Conservation (phyloP, 1,139 yeast species). For the Kluyveromyces sp. region DNA sequence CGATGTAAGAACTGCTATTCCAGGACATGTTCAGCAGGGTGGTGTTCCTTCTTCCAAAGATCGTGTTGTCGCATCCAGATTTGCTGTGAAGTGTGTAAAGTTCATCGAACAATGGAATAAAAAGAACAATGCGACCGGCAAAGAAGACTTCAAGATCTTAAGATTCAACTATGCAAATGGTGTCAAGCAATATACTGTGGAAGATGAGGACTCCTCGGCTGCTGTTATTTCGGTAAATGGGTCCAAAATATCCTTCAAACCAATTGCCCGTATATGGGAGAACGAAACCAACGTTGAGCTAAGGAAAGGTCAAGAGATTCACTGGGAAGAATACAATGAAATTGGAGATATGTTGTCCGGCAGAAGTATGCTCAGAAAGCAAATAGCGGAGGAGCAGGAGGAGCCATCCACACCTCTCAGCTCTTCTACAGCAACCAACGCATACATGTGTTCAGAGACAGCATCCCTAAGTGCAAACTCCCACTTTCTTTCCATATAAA, state of each 20-base stretch:
- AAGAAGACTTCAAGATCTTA: slow-evolving; percentile 31
- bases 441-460: not conserved
- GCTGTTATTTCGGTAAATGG: slow-evolving; percentile 69
- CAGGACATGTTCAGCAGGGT: slow-evolving; percentile 98
- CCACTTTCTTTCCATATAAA: not conserved
- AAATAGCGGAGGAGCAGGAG: slow-evolving; percentile 20
- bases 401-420: slow-evolving; percentile 17
- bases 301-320: slow-evolving; percentile 62
- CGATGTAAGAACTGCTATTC: slow-evolving; percentile 92
- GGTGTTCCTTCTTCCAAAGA: slow-evolving; percentile 94
- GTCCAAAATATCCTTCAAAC: slow-evolving; percentile 50
- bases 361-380: slow-evolving; percentile 42
- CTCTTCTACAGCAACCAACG: not conserved
- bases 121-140: slow-evolving; percentile 32
- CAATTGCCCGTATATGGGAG: slow-evolving; percentile 48
- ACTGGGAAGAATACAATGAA: slow-evolving; percentile 56
- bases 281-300: slow-evolving; percentile 51
- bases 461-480: not conserved
- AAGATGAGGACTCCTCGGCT: slow-evolving; percentile 40
- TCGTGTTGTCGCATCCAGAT: slow-evolving; percentile 84
- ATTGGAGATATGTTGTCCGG: slow-evolving; percentile 69
- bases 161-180: slow-evolving; percentile 39
- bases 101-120: slow-evolving; percentile 60
- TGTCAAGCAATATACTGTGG: slow-evolving; percentile 35
- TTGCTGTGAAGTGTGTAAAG: slow-evolving; percentile 80